phyloP scores from a whole-genome alignment of 2,329 filamentous ascomycete species.

The Colletotrichum sp. region DNA sequence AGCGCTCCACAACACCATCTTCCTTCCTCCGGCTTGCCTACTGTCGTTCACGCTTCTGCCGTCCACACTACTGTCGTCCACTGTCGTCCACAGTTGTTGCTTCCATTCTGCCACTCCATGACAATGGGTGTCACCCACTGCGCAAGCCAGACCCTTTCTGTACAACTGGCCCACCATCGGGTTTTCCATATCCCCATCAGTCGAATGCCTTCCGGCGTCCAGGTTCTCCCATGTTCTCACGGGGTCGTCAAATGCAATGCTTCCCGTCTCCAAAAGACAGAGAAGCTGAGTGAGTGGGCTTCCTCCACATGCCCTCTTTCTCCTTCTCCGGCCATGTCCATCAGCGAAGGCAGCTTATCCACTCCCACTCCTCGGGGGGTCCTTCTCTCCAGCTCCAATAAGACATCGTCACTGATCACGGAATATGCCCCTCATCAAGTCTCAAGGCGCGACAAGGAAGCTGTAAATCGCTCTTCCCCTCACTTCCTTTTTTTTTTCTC shows the following conservation, averaged over 20 bases:
- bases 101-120: not conserved
- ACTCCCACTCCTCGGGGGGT: not conserved
- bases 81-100: not conserved
- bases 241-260: not conserved
- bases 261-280: not conserved
- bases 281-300: not conserved
- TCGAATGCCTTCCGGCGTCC: not conserved
- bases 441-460: not conserved
- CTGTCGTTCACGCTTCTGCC: too few species aligned
- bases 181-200: not conserved
- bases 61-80: too few species aligned
- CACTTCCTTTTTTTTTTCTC: not conserved
- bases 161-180: not conserved
- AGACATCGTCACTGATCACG: not conserved
- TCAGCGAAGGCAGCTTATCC: not conserved
- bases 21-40: not conserved
- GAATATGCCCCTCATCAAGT: not conserved
- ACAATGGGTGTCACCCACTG: not conserved
- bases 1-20: not conserved
- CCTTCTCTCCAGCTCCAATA: not conserved
- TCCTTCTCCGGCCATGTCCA: not conserved
- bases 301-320: not conserved
- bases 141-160: conserved; percentile 4
- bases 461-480: not conserved
- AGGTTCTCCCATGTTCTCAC: not conserved